Conservation (phyloP, 345 rosid genomes). For the Camelina neglecta region DNA sequence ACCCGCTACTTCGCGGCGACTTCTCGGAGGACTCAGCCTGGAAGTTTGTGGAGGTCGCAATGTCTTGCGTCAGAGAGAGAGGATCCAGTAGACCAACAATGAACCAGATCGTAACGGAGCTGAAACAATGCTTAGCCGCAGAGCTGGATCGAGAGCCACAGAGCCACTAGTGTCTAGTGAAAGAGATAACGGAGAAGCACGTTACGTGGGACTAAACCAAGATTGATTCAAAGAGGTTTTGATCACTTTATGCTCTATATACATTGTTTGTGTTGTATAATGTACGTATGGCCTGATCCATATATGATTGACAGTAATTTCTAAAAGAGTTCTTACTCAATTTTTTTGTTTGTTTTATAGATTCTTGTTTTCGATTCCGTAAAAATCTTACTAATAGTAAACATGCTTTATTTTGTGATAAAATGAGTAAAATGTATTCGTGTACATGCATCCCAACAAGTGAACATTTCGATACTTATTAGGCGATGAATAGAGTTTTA, state of each 20-base stretch:
- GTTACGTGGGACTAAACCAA: not conserved
- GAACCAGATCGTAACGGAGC: constrained; percentile 39
- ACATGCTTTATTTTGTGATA: not conserved
- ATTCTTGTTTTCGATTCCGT: not conserved
- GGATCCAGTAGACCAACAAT: constrained; percentile 39
- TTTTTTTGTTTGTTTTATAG: too few species aligned
- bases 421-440: not conserved
- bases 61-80: constrained; percentile 40
- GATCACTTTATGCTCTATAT: not conserved
- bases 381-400: not conserved
- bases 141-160: constrained; percentile 37
- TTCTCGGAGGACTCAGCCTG: constrained; percentile 37
- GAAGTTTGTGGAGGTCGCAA: constrained; percentile 42
- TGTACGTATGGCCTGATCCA: not conserved
- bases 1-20: constrained; percentile 30
- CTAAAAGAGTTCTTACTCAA: not conserved
- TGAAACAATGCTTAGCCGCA: constrained; percentile 37
- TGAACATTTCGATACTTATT: too few species aligned
- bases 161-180: constrained; percentile 3
- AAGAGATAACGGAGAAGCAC: not conserved
- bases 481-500: too few species aligned
- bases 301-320: constrained; percentile 4
- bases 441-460: not conserved
- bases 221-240: not conserved
- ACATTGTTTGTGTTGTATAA: not conserved